Base-by-base conservation (phyloP, 805 yeast species). In the Metschnikowia aberdeeniae region DNA sequence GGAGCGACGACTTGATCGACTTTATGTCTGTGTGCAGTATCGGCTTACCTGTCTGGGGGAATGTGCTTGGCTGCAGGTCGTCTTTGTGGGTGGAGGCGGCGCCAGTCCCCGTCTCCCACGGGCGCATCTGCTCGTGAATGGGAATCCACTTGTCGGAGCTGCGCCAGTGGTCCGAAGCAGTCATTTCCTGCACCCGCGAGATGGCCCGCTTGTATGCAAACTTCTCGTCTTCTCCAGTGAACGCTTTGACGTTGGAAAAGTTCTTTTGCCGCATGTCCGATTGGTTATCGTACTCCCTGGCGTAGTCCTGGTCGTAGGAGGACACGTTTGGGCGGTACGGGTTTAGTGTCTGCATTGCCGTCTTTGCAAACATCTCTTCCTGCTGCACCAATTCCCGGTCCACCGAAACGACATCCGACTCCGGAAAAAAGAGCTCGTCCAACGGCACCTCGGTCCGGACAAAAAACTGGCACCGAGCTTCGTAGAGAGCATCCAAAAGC, bases 221-320 rank as follows among this genome's bases (percentile, higher is more conserved):
- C 63, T 74, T 75, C 57, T 84, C 90, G 61, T 84, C 90, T 54
- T 84, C 88, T 20, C 90, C 90, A 0, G 89, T 84, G 54, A 84
- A 84, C 8, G 81, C 79, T 9, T 69, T 66, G 14, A 73, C 59
- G 42, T 80, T 71, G 11, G 75, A 68, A 52, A 71, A 80, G 53
- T 79, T 36, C 6, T 33, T 40, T 14, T 13, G 34, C 13, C 32
- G 17, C 8, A 22, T 29, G 11, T 11, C 39, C 12, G 42, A 43
- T 2, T 39, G 40, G 26, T 34, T 37, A 17, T 37, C 19, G 36
- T 52, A 59, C 5, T 53, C 55, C 36, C 55, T 59, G 12, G 69
- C 66, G 34, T 60, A 57, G 6, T 70, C 73, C 46, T 77, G 79
- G 51, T 79, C 80, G 55, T 84, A 84, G 3, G 84, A 73, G 4